Evolutionary conservation across 2,329 filamentous ascomycete species (phyloP).

Genomic region (Aspergillus ruber): DNA sequence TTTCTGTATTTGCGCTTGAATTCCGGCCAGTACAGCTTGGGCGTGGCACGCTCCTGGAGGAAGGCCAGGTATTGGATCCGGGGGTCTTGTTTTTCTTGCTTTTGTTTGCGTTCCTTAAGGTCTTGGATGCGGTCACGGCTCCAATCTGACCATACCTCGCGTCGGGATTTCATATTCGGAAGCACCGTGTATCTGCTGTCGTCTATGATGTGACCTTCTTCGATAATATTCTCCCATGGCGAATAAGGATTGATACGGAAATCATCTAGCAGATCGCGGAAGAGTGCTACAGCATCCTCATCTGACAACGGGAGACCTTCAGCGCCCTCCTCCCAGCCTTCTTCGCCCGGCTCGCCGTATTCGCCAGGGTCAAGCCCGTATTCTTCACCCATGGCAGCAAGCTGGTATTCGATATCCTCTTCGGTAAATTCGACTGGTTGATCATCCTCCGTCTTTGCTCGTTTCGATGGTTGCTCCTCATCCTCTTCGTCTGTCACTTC

Average conservation of each 20-base stretch:
- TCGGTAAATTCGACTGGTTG: constrained; percentile 74
- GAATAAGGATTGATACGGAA: constrained; percentile 76
- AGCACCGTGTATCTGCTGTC: constrained; percentile 83
- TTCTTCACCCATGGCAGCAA: constrained; percentile 82
- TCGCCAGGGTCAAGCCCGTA: constrained; percentile 72
- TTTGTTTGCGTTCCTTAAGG: constrained; percentile 65
- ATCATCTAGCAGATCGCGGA: constrained; percentile 81
- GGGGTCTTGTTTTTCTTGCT: constrained; percentile 75
- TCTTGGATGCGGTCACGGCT: constrained; percentile 66
- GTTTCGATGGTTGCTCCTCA: constrained; percentile 49
- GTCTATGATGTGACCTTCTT: constrained; percentile 73
- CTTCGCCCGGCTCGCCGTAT: constrained; percentile 58
- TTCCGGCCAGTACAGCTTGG: constrained; percentile 95
- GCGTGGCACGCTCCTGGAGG: constrained; percentile 72
- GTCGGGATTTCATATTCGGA: constrained; percentile 70
- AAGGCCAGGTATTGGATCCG: constrained; percentile 75
- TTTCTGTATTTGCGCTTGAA: constrained; percentile 88
- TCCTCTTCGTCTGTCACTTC: constrained; percentile 61
- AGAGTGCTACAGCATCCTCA: constrained; percentile 69
- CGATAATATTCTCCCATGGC: constrained; percentile 83
- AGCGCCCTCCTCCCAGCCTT: constrained; percentile 61
- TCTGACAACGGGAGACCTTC: constrained; percentile 66
- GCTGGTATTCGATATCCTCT: constrained; percentile 87
- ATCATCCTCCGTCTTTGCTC: constrained; percentile 48
- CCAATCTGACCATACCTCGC: constrained; percentile 81